Evolutionary conservation across 306 rosid species (phyloP).

Genomic region (Heteromeles arbutifolia): DNA sequence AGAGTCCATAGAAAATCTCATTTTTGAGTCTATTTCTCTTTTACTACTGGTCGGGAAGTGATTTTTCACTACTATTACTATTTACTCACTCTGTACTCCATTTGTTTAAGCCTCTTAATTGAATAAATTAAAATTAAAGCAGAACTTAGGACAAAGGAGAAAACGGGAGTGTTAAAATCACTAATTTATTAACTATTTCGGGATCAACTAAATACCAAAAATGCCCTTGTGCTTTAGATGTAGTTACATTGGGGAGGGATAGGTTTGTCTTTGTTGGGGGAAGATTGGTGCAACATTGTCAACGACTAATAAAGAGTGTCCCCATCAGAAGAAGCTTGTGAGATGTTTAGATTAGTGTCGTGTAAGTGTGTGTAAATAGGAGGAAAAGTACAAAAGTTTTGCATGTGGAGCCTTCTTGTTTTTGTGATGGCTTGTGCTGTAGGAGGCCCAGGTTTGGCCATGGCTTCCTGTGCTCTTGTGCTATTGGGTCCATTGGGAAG

Average conservation of each 20-base stretch:
- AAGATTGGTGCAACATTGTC: neutral
- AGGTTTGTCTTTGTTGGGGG: neutral
- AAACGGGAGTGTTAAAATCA: no score
- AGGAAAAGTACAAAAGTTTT: neutral
- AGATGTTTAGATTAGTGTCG: neutral
- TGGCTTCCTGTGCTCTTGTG: slow-evolving; percentile 12
- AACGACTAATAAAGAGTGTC: neutral
- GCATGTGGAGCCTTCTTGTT: slow-evolving; percentile 8
- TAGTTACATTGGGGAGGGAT: neutral
- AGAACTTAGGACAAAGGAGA: no score
- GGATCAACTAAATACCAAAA: neutral
- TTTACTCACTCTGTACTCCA: no score
- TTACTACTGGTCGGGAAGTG: no score
- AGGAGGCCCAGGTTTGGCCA: slow-evolving; percentile 1
- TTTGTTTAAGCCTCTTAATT: no score
- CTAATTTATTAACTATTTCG: neutral
- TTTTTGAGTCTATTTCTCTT: no score
- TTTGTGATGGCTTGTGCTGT: neutral
- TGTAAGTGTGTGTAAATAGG: slow-evolving; percentile 23
- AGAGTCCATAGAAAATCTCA: fast-evolving
- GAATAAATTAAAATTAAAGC: no score
- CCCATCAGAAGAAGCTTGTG: neutral
- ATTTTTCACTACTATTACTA: no score
- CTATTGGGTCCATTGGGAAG: slow-evolving; percentile 12
- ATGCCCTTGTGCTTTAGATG: neutral